Base-by-base conservation (phyloP, 75 land plant genomes). In the Larix kaempferi region DNA sequence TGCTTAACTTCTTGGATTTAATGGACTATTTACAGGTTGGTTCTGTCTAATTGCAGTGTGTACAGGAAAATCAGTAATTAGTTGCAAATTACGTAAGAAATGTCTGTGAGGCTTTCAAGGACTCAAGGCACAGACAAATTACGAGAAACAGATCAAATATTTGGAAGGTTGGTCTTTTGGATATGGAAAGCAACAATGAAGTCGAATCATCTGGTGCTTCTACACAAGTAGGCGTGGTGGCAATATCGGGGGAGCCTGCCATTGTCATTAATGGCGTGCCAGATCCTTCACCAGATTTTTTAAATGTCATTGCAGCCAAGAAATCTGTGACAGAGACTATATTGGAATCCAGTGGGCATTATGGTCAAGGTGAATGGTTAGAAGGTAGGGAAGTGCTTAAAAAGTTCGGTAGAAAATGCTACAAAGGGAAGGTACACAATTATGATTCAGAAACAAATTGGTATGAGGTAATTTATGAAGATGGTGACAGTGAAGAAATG, bases 401-500 rank as follows among this genome's bases (percentile, higher is more conserved):
- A 69, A 77, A 80, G 76, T 93, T 93, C 76, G 90, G 84, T 13
- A 80, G 81, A 12, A 78, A 82, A 67, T 80, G 56, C 61, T 93
- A 78, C 73, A 27, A 55, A 29, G 93, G 95, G 1, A 82, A 61
- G 15, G 91, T 93, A 52, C 59, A 71, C 22, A 71, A 78, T 44
- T 93, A 77, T 83, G 93, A 93, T 83, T 78, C 80, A n/a, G 87
- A 91, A 64, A 77, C 80, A 22, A 89, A 86, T 14, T 93, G 91
- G 93, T 93, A 91, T 72, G 87, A 87, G 76, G 93, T 93, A 33
- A 84, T 65, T 26, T 95, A 95, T 84, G 96, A 94, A 79, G 98
- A 95, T 80, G 98, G 89, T 58, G 98, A 93, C 80, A 78, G 58
- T 57, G 96, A 95, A 78, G 98, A 93, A 79, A 89, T 95, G 54